Evolutionary conservation across 75 land plant genomes (phyloP).

Genomic region (Azolla pinnata): DNA sequence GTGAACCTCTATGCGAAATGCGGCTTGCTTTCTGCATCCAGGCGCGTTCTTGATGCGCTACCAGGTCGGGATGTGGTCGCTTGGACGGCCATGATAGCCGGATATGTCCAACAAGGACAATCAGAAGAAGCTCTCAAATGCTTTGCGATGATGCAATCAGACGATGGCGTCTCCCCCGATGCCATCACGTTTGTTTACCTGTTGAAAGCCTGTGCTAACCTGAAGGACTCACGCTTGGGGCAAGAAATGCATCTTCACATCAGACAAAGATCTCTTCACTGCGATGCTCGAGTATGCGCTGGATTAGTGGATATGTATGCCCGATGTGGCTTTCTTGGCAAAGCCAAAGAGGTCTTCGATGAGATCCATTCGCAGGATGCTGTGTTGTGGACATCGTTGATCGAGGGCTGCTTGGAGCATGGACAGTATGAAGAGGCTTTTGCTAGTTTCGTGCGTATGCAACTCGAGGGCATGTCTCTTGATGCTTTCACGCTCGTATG

Average conservation of each 20-base stretch:
- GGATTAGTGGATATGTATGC: slow-evolving; percentile 30
- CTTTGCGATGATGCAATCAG: too few relatives aligned
- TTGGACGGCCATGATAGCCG: too few relatives aligned
- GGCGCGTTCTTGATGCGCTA: too few relatives aligned
- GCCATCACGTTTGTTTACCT: slow-evolving; percentile 14
- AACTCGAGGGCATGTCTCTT: slow-evolving; percentile 2
- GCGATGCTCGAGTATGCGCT: slow-evolving; percentile 16
- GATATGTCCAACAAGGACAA: too few relatives aligned
- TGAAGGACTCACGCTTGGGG: slow-evolving; percentile 14
- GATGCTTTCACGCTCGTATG: slow-evolving; percentile 13
- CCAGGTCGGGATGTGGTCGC: too few relatives aligned
- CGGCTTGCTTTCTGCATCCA: too few relatives aligned
- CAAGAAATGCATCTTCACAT: slow-evolving; percentile 24
- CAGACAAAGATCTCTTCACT: slow-evolving; percentile 24
- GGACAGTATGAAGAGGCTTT: slow-evolving; percentile 18
- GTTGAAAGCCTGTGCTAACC: slow-evolving; percentile 18
- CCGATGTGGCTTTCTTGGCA: slow-evolving; percentile 14
- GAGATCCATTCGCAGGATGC: slow-evolving; percentile 12
- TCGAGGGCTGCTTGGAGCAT: slow-evolving; percentile 27
- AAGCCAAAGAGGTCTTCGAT: slow-evolving; percentile 20
- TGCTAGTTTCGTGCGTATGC: slow-evolving; percentile 27
- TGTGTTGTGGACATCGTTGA: slow-evolving; percentile 25
- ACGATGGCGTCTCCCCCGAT: too few relatives aligned
- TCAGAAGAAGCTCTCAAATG: too few relatives aligned
- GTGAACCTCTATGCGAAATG: too few relatives aligned